phyloP scores from a whole-genome alignment of 78 protist species.

The Tieghemostelium lacteum region DNA sequence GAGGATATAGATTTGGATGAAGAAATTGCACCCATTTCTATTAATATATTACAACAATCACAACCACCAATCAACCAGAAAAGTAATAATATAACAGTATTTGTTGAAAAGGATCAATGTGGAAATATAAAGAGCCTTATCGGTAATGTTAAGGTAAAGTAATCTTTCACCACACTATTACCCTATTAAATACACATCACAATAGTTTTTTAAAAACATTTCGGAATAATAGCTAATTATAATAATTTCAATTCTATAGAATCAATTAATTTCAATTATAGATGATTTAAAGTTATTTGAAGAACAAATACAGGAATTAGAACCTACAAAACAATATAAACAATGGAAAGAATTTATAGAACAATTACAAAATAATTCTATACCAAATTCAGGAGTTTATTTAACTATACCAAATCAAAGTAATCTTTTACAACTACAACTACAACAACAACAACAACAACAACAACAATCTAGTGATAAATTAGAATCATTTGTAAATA shows the following conservation, averaged over 20 bases:
- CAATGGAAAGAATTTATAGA: not conserved
- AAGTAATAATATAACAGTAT: not conserved
- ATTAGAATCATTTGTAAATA: no score
- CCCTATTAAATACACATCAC: not conserved
- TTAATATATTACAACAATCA: not conserved
- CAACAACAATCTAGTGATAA: no score
- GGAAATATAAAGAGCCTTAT: not conserved
- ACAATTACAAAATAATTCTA: not conserved
- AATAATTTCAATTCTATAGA: not conserved
- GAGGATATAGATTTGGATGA: not conserved
- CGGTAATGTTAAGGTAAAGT: not conserved
- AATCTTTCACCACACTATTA: not conserved
- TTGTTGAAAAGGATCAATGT: conserved; percentile 16
- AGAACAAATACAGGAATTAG: not conserved
- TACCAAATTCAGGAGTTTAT: conserved; percentile 8
- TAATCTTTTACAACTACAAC: not conserved
- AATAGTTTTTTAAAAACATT: not conserved
- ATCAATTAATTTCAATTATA: conserved; percentile 1
- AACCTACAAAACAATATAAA: conserved; percentile 2
- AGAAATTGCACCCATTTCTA: not conserved
- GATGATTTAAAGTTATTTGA: not conserved
- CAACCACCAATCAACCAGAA: not conserved
- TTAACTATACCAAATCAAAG: conserved; percentile 19
- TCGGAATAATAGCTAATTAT: not conserved
- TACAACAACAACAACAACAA: not conserved